Base-by-base conservation (phyloP, 805 yeast genomes). In the Ogataea pignaliae region DNA sequence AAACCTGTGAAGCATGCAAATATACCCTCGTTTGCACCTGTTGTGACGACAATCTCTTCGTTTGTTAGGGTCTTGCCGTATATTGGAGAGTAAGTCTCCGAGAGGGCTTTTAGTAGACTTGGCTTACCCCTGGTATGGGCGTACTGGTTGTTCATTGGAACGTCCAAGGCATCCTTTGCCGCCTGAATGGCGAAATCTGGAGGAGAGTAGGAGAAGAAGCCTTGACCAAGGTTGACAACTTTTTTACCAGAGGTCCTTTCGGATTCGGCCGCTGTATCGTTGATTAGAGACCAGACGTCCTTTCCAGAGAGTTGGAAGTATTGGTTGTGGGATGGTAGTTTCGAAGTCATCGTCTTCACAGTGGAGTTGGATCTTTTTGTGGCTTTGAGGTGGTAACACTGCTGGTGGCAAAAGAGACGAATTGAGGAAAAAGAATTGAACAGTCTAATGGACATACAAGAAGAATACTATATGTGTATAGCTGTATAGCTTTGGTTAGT, bases 11-110 rank as follows among this genome's bases (percentile, higher is more conserved):
- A 82, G 3, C 85, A 80, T 2, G 96, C 68, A 42, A 88, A 73
- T 73, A 93, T 86, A 32, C 97, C 98, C 68, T 93, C 98, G 59
- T 93, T 93, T 37, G 99, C 99, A 44, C 99, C 99, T 1, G 98
- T 89, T 37, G 97, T 88, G 34, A 91, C 83, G 44, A 83, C 79
- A 35, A 93, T 72, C 59, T 88, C 85, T 26, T 70, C 68, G 15
- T 78, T 72, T 21, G 74, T 71, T 16, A 88, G 67, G 21, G 68
- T 63, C 41, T 83, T 71, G 15, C 79, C 80, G 52, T 82, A 85
- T 37, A 74, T 73, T 37, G 85, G 81, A 17, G 87, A 70, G 68
- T 91, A 93, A 21, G 86, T 77, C 29, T 76, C 73, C 18, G 88
- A 75, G 36, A 93, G 63, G 10, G 91, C 83, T 33, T 80, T 70